Evolutionary conservation across 192 early-diverging fungal genomes (phyloP).

Genomic region (Coemansia sp.): DNA sequence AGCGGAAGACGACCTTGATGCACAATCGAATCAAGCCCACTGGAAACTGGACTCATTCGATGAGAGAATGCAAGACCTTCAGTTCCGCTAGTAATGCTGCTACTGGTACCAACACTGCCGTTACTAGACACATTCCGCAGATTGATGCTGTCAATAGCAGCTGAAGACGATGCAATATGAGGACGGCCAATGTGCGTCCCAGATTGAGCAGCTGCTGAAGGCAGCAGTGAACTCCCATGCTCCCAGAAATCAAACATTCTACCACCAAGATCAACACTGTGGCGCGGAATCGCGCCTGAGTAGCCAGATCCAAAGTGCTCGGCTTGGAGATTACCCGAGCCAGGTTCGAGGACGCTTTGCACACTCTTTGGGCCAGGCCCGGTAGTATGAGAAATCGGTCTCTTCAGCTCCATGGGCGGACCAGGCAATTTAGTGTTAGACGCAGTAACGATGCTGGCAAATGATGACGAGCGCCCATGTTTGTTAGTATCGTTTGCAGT

Average conservation of each 20-base stretch:
- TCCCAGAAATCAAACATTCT: conserved; percentile 17
- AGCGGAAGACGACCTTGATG: conserved; percentile 8
- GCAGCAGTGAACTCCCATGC: conserved; percentile 10
- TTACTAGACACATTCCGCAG: conserved; percentile 5
- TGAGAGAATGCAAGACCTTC: background rate
- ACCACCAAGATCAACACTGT: conserved; percentile 29
- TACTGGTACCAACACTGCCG: background rate
- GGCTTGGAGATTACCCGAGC: too few species aligned
- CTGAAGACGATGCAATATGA: too few species aligned
- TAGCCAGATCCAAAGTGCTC: background rate
- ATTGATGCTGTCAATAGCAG: conserved; percentile 16
- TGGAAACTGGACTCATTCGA: background rate
- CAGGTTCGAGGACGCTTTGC: too few species aligned
- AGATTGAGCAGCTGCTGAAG: conserved; percentile 14
- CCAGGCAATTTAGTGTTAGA: background rate
- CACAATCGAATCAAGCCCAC: conserved; percentile 1
- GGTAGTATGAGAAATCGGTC: background rate
- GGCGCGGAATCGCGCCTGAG: conserved; percentile 7
- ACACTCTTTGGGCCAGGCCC: background rate
- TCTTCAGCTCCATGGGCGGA: background rate
- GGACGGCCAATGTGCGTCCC: too few species aligned
- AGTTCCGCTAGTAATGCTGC: background rate
- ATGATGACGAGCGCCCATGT: conserved; percentile 18
- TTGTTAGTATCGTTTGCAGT: background rate
- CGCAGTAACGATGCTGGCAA: background rate